Conservation (phyloP, 352 stramenopile genomes). For the Salisapilia sapeloensis region DNA sequence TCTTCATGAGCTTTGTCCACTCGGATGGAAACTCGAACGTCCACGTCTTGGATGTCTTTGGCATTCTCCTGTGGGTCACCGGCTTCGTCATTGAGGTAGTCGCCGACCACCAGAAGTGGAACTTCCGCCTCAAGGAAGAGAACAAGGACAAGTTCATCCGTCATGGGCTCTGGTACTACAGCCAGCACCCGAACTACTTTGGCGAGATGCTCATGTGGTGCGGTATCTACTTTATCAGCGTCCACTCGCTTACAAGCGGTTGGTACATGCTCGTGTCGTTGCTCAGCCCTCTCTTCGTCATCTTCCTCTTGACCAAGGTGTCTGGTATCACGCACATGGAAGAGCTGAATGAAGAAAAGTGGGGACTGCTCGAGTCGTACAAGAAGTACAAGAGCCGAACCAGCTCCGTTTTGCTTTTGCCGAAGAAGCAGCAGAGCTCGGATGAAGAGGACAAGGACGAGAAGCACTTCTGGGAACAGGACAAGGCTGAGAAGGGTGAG, state of each 20-base stretch:
- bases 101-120: slow-evolving; percentile 11
- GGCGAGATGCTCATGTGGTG: slow-evolving; percentile 49
- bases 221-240: slow-evolving; percentile 4
- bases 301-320: slow-evolving; percentile 11
- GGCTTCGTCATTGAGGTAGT: slow-evolving; percentile 16
- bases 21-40: too few relatives aligned
- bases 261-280: too few relatives aligned
- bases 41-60: too few relatives aligned
- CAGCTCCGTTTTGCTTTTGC: slow-evolving; percentile 6
- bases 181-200: slow-evolving; percentile 56
- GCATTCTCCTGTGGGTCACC: slow-evolving; percentile 6
- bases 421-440: too few relatives aligned
- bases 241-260: slow-evolving; percentile 1
- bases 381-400: slow-evolving; percentile 14
- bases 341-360: slow-evolving; percentile 10
- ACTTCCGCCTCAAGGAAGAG: slow-evolving; percentile 5
- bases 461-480: too few relatives aligned
- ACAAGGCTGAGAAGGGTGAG: too few relatives aligned
- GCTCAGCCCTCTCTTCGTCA: slow-evolving; percentile 16
- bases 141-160: slow-evolving; percentile 16
- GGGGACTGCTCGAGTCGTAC: slow-evolving; percentile 8
- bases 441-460: too few relatives aligned
- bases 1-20: too few relatives aligned
- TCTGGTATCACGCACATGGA: slow-evolving; percentile 14
- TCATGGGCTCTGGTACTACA: slow-evolving; percentile 22